Percentiles rank a stretch among this genome's conserved stretches.
These are phyloP conservation scores for Lentinula edodes DNA, from an alignment of 768 basidiomycete genomes.

Conservation along the genomic window DNA sequence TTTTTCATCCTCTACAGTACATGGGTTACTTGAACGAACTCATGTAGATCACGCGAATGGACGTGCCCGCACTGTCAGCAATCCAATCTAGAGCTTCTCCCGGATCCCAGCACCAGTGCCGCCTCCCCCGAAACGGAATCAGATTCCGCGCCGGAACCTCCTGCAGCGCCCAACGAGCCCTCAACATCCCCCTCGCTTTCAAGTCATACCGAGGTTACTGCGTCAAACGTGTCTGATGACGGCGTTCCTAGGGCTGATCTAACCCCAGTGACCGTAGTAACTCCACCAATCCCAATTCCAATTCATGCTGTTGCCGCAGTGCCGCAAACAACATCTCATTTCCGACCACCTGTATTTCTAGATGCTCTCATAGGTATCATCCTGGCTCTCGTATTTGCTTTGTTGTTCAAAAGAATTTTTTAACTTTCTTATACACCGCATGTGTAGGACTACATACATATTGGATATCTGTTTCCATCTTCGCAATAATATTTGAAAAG, in stretches of 20 bases:
- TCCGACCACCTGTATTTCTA: constrained; percentile 19
- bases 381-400: constrained; percentile 59
- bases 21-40: constrained; percentile 5
- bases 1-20: constrained; percentile 9
- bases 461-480: not conserved
- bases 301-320: constrained; percentile 5
- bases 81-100: constrained; percentile 63
- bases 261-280: not conserved
- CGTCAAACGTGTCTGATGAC: constrained; percentile 1
- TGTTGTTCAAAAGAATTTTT: constrained; percentile 57
- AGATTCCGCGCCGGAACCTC: not conserved
- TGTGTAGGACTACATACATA: constrained; percentile 3
- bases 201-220: not conserved
- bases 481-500: not conserved
- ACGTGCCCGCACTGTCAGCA: constrained; percentile 67
- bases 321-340: constrained; percentile 10
- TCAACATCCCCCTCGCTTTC: not conserved
- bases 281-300: constrained; percentile 23
- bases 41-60: constrained; percentile 75
- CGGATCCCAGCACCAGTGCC: constrained; percentile 43
- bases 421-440: constrained; percentile 18
- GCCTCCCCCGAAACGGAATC: not conserved
- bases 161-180: not conserved
- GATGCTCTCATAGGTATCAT: constrained; percentile 73
- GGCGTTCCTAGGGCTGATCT: not conserved